Percentiles rank a stretch among this genome's conserved stretches.
phyloP scores from a whole-genome alignment of 2,329 filamentous ascomycete species.

The Colletotrichum liaoningense region DNA sequence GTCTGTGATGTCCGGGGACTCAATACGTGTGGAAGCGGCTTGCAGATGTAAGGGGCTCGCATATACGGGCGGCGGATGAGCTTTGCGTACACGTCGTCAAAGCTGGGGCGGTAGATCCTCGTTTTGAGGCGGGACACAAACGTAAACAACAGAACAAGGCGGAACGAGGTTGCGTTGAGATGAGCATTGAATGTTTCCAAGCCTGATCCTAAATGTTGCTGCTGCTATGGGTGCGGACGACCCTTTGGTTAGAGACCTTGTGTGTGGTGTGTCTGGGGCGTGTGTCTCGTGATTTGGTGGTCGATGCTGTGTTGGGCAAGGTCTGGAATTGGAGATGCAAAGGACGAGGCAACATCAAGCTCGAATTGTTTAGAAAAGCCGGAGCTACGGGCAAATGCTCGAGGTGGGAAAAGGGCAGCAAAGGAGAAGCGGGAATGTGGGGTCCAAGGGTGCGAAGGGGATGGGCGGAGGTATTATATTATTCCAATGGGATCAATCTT shows the following conservation, averaged over 20 bases:
- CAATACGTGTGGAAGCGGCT: conserved; percentile 8
- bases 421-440: conserved; percentile 24
- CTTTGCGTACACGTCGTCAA: conserved; percentile 6
- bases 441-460: conserved; percentile 14
- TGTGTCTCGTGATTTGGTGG: conserved; percentile 23
- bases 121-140: conserved; percentile 20
- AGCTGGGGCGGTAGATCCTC: conserved; percentile 5
- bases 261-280: conserved; percentile 9
- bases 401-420: conserved; percentile 14
- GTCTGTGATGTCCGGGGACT: background rate
- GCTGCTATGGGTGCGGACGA: conserved; percentile 20
- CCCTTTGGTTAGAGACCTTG: background rate
- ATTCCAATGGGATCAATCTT: conserved; percentile 31
- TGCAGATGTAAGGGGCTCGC: conserved; percentile 11
- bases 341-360: conserved; percentile 20
- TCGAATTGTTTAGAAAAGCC: conserved; percentile 25
- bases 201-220: background rate
- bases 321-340: background rate
- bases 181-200: conserved; percentile 37
- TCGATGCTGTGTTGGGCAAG: conserved; percentile 12
- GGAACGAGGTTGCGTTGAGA: conserved; percentile 34
- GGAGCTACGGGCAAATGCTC: conserved; percentile 26
- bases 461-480: conserved; percentile 30
- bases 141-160: conserved; percentile 31
- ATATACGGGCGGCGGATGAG: conserved; percentile 10